Percentiles rank a stretch among this genome's conserved stretches.
These are phyloP conservation scores for Boletus albobrunnescens DNA, from an alignment of 1,284 basidiomycete genomes.

Conservation along the genomic window DNA sequence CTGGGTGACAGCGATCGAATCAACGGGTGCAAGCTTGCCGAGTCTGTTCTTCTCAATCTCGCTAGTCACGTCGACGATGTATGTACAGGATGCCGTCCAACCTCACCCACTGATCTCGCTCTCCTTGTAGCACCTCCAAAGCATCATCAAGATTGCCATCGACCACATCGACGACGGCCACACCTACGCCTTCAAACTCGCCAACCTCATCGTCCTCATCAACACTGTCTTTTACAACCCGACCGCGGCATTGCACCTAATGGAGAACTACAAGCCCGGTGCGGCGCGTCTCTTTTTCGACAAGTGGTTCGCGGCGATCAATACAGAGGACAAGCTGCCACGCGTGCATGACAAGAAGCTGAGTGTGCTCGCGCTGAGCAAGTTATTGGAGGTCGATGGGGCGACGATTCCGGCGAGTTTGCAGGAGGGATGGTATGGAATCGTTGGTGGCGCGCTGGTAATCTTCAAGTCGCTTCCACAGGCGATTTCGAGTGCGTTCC, in stretches of 20 bases:
- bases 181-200: conserved; percentile 65
- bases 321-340: conserved; percentile 58
- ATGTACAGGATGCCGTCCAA: conserved; percentile 1
- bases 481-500: conserved; percentile 59
- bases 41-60: conserved; percentile 78
- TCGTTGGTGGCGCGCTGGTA: conserved; percentile 64
- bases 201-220: conserved; percentile 79
- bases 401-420: conserved; percentile 53
- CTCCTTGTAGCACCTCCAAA: conserved; percentile 40
- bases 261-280: conserved; percentile 61
- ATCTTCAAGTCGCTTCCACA: conserved; percentile 74
- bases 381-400: conserved; percentile 66
- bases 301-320: conserved; percentile 73
- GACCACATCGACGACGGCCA: conserved; percentile 54
- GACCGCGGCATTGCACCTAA: conserved; percentile 66
- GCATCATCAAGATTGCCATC: conserved; percentile 61
- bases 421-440: conserved; percentile 68
- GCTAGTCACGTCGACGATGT: conserved; percentile 77
- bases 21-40: conserved; percentile 83
- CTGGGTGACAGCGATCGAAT: conserved; percentile 82
- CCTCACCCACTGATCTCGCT: neutral
- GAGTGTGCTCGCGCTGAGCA: conserved; percentile 70
- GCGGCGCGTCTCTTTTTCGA: conserved; percentile 71
- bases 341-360: conserved; percentile 93
- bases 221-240: conserved; percentile 87